These are phyloP conservation scores for Saccharomyces hybrid DNA, from an alignment of 1,139 yeast species.

Conservation along the genomic window DNA sequence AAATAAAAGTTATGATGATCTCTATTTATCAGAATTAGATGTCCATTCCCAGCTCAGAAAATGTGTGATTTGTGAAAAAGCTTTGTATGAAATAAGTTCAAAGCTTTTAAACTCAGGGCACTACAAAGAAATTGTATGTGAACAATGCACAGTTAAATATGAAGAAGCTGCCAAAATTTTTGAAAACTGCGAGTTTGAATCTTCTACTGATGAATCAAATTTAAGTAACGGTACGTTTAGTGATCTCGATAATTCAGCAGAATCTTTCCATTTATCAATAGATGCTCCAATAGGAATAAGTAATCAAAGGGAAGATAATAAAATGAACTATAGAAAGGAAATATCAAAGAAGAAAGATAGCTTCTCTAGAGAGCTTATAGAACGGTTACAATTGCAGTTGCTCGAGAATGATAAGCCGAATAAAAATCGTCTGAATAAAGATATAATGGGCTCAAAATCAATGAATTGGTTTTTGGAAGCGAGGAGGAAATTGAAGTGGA, in stretches of 20 bases:
- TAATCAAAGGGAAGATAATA: slow-evolving; percentile 1
- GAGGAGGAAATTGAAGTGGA: slow-evolving; percentile 38
- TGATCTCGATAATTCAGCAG: slow-evolving; percentile 5
- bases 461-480: slow-evolving; percentile 34
- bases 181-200: slow-evolving; percentile 31
- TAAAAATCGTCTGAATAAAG: slow-evolving; percentile 3
- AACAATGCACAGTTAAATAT: slow-evolving; percentile 52
- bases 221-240: slow-evolving; percentile 10
- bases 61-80: slow-evolving; percentile 61
- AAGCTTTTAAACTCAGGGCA: slow-evolving; percentile 29
- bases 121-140: slow-evolving; percentile 53
- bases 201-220: slow-evolving; percentile 19
- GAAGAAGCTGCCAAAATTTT: slow-evolving; percentile 43
- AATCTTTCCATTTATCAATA: slow-evolving; percentile 9
- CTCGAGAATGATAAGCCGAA: slow-evolving; percentile 3
- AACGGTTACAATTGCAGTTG: slow-evolving; percentile 28
- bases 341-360: slow-evolving; percentile 11
- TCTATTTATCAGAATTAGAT: slow-evolving; percentile 19
- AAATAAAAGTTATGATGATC: slow-evolving; percentile 13
- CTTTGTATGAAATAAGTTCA: slow-evolving; percentile 56
- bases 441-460: slow-evolving; percentile 18
- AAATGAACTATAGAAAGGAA: slow-evolving; percentile 8
- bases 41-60: slow-evolving; percentile 35
- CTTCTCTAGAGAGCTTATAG: slow-evolving; percentile 30
- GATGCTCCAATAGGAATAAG: slow-evolving; percentile 7